A percentile compares a stretch with the other conserved stretches of the same genome.
phyloP scores from a whole-genome alignment of 106 monocot species.

The Dactylorhiza incarnata region DNA sequence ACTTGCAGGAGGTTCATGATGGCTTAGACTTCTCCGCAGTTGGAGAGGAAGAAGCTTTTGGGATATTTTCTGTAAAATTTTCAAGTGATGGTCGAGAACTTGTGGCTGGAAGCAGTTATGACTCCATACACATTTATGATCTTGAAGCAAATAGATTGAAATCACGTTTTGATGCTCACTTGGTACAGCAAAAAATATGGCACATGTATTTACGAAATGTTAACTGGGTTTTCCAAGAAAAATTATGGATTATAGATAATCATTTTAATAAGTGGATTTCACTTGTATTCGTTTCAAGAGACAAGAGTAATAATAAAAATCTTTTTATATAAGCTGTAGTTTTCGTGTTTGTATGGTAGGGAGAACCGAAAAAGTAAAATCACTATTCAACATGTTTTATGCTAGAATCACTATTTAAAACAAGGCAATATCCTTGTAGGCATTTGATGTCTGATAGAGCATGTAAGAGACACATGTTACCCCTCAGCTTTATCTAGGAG shows the following conservation, averaged over 20 bases:
- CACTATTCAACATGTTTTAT: background rate
- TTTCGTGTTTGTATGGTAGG: background rate
- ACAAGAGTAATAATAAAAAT: background rate
- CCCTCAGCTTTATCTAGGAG: background rate
- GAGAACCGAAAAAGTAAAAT: background rate
- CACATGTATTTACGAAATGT: background rate
- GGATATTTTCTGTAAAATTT: slow-evolving; percentile 84
- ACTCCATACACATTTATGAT: slow-evolving; percentile 78
- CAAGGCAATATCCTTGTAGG: background rate
- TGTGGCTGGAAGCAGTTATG: slow-evolving; percentile 70
- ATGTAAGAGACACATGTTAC: background rate
- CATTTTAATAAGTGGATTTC: background rate
- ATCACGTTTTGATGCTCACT: slow-evolving; percentile 46
- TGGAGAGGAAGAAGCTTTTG: slow-evolving; percentile 39
- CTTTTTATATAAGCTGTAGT: background rate
- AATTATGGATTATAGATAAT: background rate
- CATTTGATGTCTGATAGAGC: background rate
- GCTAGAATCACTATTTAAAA: background rate
- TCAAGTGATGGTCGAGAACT: slow-evolving; percentile 86
- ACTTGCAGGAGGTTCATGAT: slow-evolving; percentile 76
- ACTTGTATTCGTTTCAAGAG: background rate
- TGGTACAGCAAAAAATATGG: slow-evolving; percentile 17
- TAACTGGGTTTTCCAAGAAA: background rate
- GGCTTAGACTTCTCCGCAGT: slow-evolving; percentile 57
- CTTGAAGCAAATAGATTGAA: slow-evolving; percentile 58